These are phyloP conservation scores for Baeospora myosura DNA, from an alignment of 1,284 basidiomycete genomes.

Conservation along the genomic window DNA sequence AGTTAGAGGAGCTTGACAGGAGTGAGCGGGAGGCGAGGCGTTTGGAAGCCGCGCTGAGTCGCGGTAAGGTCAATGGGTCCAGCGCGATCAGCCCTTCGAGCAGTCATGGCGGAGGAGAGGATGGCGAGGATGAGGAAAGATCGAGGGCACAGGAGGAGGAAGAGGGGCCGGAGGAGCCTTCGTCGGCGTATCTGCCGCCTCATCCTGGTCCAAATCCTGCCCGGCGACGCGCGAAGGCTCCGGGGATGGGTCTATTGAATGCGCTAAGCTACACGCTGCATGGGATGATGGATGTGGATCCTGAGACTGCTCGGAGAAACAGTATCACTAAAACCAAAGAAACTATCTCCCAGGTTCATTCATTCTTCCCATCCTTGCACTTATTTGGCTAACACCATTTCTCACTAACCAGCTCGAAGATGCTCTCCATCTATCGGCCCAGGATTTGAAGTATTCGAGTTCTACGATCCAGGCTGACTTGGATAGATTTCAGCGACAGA, in stretches of 20 bases:
- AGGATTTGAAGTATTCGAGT: constrained; percentile 93
- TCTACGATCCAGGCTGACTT: constrained; percentile 96
- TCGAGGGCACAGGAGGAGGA: constrained; percentile 18
- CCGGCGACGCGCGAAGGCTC: constrained; percentile 44
- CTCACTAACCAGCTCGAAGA: constrained; percentile 70
- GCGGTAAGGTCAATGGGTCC: constrained; percentile 37
- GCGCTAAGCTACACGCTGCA: constrained; percentile 93
- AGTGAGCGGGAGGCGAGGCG: constrained; percentile 87
- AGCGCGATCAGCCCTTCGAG: constrained; percentile 20
- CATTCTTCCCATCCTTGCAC: constrained; percentile 3
- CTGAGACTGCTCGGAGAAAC: constrained; percentile 89
- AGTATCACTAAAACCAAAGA: constrained; percentile 92
- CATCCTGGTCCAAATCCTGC: constrained; percentile 69
- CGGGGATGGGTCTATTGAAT: constrained; percentile 83
- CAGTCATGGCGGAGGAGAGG: constrained; percentile 24
- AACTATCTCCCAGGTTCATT: constrained; percentile 80
- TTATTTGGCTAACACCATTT: constrained; percentile 8
- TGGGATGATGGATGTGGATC: constrained; percentile 98
- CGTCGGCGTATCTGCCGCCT: constrained; percentile 53
- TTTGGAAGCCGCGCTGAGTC: constrained; percentile 79
- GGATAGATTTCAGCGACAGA: constrained; percentile 97
- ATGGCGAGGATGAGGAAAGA: constrained; percentile 22
- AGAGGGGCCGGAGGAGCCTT: constrained; percentile 20
- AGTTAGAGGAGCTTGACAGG: constrained; percentile 86
- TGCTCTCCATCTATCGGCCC: constrained; percentile 80